Conservation (phyloP, 805 yeast species). For the Torulaspora microellipsoides region DNA sequence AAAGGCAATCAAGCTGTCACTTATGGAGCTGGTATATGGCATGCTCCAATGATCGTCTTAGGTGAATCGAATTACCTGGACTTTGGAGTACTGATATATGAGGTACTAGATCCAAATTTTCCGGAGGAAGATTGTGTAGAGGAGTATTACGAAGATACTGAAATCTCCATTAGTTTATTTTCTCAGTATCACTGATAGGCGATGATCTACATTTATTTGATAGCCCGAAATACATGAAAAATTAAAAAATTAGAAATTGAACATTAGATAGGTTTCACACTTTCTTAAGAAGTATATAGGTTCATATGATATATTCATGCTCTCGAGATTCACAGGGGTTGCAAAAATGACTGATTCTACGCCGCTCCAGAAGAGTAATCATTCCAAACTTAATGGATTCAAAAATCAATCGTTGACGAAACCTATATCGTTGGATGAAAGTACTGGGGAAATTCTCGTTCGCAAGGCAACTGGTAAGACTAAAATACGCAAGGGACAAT, state of each 20-base stretch:
- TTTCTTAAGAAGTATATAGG: too few species aligned
- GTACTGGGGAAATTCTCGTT: constrained; percentile 42
- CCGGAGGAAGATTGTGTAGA: constrained; percentile 65
- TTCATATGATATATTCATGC: too few species aligned
- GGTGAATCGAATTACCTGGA: constrained; percentile 52
- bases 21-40: constrained; percentile 79
- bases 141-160: constrained; percentile 46
- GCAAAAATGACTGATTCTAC: constrained; percentile 3
- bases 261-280: too few species aligned
- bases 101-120: constrained; percentile 70
- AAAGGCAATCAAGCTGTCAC: constrained; percentile 86
- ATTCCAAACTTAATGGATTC: constrained; percentile 5
- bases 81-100: constrained; percentile 85
- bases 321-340: too few species aligned
- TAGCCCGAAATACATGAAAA: too few species aligned
- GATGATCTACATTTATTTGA: too few species aligned
- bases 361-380: constrained; percentile 1
- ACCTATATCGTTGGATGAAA: constrained; percentile 25
- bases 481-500: constrained; percentile 62
- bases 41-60: constrained; percentile 91
- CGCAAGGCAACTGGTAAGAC: constrained; percentile 44
- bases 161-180: constrained; percentile 5
- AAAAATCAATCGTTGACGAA: constrained; percentile 17
- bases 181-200: too few species aligned
- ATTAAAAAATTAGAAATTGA: too few species aligned